phyloP scores from a whole-genome alignment of 371 early-diverging fungal genomes.

The Mortierella sp. region DNA sequence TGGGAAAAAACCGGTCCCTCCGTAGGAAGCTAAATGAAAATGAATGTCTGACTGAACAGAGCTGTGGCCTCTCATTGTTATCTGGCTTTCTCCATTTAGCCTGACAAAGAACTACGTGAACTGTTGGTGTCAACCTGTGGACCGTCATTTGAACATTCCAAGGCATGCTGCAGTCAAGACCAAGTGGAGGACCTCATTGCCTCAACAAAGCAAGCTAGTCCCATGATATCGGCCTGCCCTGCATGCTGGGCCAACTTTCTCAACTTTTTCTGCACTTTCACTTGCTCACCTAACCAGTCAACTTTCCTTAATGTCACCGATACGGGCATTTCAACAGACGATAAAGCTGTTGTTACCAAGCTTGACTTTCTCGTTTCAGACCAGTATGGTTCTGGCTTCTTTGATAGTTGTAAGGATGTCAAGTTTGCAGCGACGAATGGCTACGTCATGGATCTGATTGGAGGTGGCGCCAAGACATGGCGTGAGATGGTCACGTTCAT shows the following conservation, averaged over 20 bases:
- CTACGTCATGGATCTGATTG: constrained; percentile 80
- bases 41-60: too few relatives aligned
- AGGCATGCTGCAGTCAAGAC: constrained; percentile 70
- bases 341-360: constrained; percentile 58
- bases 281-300: constrained; percentile 78
- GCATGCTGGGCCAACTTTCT: constrained; percentile 83
- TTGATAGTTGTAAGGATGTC: constrained; percentile 80
- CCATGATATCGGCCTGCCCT: constrained; percentile 75
- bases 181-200: constrained; percentile 65
- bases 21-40: too few relatives aligned
- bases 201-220: constrained; percentile 66
- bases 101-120: constrained; percentile 58
- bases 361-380: constrained; percentile 72
- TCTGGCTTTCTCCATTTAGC: constrained; percentile 28
- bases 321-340: constrained; percentile 35
- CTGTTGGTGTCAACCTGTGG: constrained; percentile 71
- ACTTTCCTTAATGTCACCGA: constrained; percentile 75
- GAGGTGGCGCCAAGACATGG: constrained; percentile 78
- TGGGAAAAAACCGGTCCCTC: neutral
- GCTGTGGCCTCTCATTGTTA: neutral
- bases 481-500: constrained; percentile 72
- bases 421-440: constrained; percentile 77
- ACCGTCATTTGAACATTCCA: constrained; percentile 57
- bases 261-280: constrained; percentile 78
- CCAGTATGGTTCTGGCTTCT: constrained; percentile 70